These are phyloP conservation scores for Chrysanthemum makinoi DNA, from an alignment of 129 eudicot genomes.

Conservation along the genomic window DNA sequence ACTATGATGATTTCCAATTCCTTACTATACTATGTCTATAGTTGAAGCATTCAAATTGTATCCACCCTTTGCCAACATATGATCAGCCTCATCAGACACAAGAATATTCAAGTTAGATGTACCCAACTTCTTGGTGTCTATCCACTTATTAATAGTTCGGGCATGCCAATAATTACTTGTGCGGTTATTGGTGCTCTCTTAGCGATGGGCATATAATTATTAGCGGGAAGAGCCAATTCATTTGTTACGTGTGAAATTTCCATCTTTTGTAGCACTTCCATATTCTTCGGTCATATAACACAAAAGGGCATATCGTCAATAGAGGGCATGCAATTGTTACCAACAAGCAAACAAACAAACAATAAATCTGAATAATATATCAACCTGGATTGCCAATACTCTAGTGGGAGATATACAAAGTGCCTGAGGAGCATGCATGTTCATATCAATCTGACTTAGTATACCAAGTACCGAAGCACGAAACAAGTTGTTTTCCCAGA, in stretches of 20 bases:
- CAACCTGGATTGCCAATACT: background rate
- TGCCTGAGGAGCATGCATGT: background rate
- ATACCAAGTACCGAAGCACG: background rate
- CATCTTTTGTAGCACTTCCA: background rate
- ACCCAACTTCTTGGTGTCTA: background rate
- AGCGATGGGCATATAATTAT: background rate
- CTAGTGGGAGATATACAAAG: background rate
- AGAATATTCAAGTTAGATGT: background rate
- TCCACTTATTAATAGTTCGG: background rate
- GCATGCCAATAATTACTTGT: background rate
- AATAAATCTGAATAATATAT: background rate
- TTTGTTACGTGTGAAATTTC: background rate
- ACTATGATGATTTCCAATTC: too few species aligned
- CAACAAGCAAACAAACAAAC: background rate
- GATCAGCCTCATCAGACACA: background rate
- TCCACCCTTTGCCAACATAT: too few species aligned
- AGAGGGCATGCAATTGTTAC: too few species aligned
- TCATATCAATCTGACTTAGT: background rate
- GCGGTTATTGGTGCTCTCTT: background rate
- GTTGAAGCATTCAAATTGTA: too few species aligned
- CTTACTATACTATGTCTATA: too few species aligned
- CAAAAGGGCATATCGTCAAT: too few species aligned
- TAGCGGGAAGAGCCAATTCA: background rate
- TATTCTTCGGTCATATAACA: background rate
- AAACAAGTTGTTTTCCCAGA: background rate